phyloP scores from a whole-genome alignment of 2,329 filamentous ascomycete genomes.

The Clarireedia sp. region DNA sequence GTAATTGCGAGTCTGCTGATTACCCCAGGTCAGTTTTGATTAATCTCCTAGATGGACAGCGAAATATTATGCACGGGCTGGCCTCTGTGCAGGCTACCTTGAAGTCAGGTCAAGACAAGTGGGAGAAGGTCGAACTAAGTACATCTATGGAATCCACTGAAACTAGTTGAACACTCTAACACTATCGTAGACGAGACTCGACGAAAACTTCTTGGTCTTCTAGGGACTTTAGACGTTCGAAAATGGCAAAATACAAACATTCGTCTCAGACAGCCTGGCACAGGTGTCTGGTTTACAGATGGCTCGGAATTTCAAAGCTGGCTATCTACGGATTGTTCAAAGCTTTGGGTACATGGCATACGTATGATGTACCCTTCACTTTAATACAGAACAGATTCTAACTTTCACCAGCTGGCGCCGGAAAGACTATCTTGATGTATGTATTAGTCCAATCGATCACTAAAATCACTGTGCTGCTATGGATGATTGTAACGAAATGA shows the following conservation, averaged over 20 bases:
- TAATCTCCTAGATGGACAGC: not conserved
- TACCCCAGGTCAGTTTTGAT: not conserved
- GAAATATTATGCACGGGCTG: not conserved
- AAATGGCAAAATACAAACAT: conserved; percentile 11
- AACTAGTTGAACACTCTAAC: not conserved
- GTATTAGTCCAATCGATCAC: not conserved
- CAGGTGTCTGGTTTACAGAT: conserved; percentile 19
- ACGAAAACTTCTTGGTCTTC: conserved; percentile 5
- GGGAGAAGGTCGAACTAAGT: not conserved
- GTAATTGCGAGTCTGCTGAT: not conserved
- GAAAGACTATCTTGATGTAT: conserved; percentile 17
- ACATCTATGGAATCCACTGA: not conserved
- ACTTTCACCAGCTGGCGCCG: conserved; percentile 12
- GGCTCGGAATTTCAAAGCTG: conserved; percentile 13
- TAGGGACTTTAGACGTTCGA: conserved; percentile 7
- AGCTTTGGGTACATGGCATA: conserved; percentile 19
- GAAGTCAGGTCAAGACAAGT: not conserved
- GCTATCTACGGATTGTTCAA: conserved; percentile 2
- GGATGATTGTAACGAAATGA: not conserved
- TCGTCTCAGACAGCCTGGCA: conserved; percentile 14
- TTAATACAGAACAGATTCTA: not conserved
- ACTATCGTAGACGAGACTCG: not conserved
- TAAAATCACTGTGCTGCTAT: not conserved
- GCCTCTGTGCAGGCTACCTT: not conserved
- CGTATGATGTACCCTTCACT: conserved; percentile 3